Conservation (phyloP, 208 protist species). For the Naegleria fowleri region DNA sequence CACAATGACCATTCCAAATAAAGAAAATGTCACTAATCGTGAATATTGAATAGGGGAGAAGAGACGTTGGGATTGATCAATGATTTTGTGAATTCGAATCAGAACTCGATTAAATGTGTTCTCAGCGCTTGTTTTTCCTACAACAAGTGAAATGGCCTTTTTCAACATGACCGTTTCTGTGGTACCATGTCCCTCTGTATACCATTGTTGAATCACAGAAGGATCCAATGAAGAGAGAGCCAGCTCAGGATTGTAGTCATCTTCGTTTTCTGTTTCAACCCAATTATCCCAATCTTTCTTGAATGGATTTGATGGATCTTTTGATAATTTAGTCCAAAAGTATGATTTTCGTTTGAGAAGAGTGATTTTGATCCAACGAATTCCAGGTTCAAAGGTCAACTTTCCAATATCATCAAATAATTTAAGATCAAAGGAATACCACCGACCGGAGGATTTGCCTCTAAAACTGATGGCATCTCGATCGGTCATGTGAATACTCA, state of each 20-base stretch:
- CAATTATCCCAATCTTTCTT: neutral
- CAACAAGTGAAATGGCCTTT: neutral
- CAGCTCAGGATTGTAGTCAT: neutral
- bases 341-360: neutral
- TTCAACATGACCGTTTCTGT: neutral
- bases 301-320: neutral
- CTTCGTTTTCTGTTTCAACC: neutral
- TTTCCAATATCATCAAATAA: neutral
- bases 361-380: neutral
- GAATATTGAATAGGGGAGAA: neutral
- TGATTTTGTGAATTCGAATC: neutral
- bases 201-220: neutral
- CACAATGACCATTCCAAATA: neutral
- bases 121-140: neutral
- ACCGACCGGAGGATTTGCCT: neutral
- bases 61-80: neutral
- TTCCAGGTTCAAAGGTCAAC: neutral
- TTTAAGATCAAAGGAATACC: neutral
- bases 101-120: neutral
- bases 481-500: neutral
- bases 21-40: neutral
- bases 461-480: neutral
- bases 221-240: neutral
- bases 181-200: neutral
- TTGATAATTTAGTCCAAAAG: neutral